Evolutionary conservation across 2,329 filamentous ascomycete species (phyloP).

Genomic region (Claviceps fusiformis): DNA sequence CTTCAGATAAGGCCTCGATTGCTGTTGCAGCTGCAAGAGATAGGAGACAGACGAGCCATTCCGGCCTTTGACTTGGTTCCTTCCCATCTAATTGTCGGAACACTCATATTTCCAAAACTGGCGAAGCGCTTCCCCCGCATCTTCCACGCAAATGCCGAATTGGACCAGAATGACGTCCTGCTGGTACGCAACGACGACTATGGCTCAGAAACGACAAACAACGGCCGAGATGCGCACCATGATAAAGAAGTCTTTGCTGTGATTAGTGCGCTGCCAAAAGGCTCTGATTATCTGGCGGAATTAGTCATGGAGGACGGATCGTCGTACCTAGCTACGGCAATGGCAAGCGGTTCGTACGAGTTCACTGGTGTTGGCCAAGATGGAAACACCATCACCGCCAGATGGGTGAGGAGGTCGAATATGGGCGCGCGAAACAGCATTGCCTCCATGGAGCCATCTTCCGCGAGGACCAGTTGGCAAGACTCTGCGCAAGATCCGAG

Average conservation of each 20-base stretch:
- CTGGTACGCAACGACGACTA: conserved; percentile 61
- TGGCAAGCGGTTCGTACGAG: conserved; percentile 47
- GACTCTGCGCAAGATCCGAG: conserved; percentile 30
- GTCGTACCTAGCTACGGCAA: conserved; percentile 40
- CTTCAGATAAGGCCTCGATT: conserved; percentile 54
- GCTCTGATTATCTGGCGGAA: conserved; percentile 41
- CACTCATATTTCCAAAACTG: conserved; percentile 44
- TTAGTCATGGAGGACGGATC: conserved; percentile 53
- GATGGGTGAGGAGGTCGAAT: conserved; percentile 49
- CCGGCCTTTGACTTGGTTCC: conserved; percentile 65
- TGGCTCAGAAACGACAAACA: conserved; percentile 20
- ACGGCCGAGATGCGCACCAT: conserved; percentile 32
- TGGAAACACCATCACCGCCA: conserved; percentile 45
- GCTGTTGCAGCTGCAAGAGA: conserved; percentile 56
- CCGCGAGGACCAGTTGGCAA: conserved; percentile 12
- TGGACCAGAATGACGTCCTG: conserved; percentile 57
- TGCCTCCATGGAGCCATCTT: conserved; percentile 9
- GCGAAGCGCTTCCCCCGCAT: conserved; percentile 49
- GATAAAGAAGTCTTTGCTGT: conserved; percentile 49
- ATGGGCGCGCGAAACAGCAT: conserved; percentile 9
- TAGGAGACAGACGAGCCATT: conserved; percentile 47
- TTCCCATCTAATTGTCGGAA: conserved; percentile 42
- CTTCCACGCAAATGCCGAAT: conserved; percentile 47
- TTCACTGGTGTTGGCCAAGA: conserved; percentile 47
- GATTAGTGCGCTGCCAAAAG: conserved; percentile 44